Conservation (phyloP, 2,329 filamentous ascomycete species). For the Aschersonia sp. region DNA sequence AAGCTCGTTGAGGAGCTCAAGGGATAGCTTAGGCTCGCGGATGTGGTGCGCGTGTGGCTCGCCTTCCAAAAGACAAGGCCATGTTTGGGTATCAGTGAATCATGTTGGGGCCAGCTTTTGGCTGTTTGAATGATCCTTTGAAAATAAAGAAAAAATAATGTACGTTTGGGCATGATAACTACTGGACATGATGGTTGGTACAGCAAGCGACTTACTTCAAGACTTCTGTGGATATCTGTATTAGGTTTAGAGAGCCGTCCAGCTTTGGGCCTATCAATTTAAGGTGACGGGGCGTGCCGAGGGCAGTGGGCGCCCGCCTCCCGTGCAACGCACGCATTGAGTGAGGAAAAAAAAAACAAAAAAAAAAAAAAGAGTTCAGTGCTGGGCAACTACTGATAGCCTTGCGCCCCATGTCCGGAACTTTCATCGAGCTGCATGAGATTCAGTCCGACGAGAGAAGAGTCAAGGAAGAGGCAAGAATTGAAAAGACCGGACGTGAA, state of each 20-base stretch:
- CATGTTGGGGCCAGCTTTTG: no score
- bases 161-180: neutral
- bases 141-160: neutral
- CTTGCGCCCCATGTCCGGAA: no score
- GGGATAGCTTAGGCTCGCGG: conserved; percentile 4
- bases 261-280: neutral
- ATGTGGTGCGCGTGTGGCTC: no score
- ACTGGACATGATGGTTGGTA: neutral
- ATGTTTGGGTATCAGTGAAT: no score
- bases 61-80: no score
- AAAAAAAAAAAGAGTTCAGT: no score
- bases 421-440: no score
- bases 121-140: no score
- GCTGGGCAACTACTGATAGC: no score
- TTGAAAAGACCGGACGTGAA: no score
- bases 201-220: conserved; percentile 2
- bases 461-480: no score
- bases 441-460: no score
- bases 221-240: neutral
- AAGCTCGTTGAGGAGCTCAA: conserved; percentile 43
- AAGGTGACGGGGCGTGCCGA: neutral
- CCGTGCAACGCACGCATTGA: neutral
- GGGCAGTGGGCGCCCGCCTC: neutral
- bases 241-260: neutral
- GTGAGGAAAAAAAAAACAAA: neutral